Evolutionary conservation across 2,329 filamentous ascomycete species (phyloP), one percentile per base, ranked within the genome.

Genomic region (Xylariaceae sp.): DNA sequence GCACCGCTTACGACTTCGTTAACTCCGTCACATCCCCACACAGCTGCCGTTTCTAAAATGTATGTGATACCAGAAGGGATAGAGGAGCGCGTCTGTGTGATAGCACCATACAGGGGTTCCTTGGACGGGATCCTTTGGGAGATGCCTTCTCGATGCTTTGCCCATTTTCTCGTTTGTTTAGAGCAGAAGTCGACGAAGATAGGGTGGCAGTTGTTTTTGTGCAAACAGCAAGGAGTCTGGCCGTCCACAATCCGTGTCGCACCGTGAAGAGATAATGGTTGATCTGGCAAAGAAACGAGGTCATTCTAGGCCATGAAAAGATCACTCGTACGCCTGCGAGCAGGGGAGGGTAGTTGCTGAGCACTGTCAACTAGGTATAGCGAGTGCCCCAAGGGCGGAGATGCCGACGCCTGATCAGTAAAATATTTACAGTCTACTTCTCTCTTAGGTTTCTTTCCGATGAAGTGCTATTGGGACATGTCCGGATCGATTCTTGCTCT

Each of bases 11-110:
- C 53, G 48, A 43, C 56, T 49, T 51, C 42, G 47, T 49, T 45
- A 50, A 41, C 49, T 60, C 54, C 50, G 51, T 54, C 57, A 49
- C 50, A 49, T 54, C 54, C 42, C 55, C 57, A 35, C 53, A 51
- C 44, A 52, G 53, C 53, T 47, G 58, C 50, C 60, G 55, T 61
- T 50, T 56, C 61, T 60, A 54, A 60, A 56, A 55, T 61, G 60
- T 61, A 59, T 50, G 59, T 61, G 60, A 62, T 62, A 60, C 60
- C 60, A 62, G 59, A 59, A 37, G 54, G 57, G 52, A 59, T 60
- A 61, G 57, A 58, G 59, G 57, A 52, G 49, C 46, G 49, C 50
- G 46, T 57, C 54, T 51, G 51, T 52, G 32, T 50, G 32, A 47
- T 34, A 54, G 50, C 35, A 49, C 27, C 37, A 41, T 50, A 30